phyloP scores from a whole-genome alignment of 306 rosid genomes.

The Heteromeles arbutifolia region DNA sequence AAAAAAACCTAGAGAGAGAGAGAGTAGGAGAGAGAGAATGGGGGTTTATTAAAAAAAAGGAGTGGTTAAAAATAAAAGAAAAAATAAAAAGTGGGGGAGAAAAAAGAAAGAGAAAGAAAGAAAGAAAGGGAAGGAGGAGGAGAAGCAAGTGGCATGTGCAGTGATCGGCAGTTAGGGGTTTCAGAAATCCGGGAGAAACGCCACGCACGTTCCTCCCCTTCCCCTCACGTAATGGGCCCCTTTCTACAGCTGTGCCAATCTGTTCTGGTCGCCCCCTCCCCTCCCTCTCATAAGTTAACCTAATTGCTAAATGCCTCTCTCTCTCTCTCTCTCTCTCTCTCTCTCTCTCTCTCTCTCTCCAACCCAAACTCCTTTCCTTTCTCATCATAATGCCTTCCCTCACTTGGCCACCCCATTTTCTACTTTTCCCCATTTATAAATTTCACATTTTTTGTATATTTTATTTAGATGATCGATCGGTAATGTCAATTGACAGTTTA shows the following conservation, averaged over 20 bases:
- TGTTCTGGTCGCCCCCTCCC: conserved; percentile 23
- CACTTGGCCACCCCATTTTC: not conserved
- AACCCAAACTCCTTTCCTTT: not conserved
- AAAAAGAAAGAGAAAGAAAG: no score
- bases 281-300: not conserved
- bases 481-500: not conserved
- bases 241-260: conserved; percentile 27
- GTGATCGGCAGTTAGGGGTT: conserved; percentile 23
- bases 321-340: not conserved
- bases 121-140: not conserved
- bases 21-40: no score
- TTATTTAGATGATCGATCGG: not conserved
- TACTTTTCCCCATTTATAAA: not conserved
- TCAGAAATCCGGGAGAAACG: conserved; percentile 25
- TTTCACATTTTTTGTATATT: not conserved
- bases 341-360: no score
- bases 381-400: not conserved
- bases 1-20: not conserved
- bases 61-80: not conserved
- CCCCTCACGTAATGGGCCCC: conserved; percentile 9
- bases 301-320: not conserved
- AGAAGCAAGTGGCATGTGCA: conserved; percentile 28
- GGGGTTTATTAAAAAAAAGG: not conserved
- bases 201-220: conserved; percentile 22
- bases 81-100: not conserved